phyloP scores from a whole-genome alignment of 306 rosid species.

The Malus sieversii region DNA sequence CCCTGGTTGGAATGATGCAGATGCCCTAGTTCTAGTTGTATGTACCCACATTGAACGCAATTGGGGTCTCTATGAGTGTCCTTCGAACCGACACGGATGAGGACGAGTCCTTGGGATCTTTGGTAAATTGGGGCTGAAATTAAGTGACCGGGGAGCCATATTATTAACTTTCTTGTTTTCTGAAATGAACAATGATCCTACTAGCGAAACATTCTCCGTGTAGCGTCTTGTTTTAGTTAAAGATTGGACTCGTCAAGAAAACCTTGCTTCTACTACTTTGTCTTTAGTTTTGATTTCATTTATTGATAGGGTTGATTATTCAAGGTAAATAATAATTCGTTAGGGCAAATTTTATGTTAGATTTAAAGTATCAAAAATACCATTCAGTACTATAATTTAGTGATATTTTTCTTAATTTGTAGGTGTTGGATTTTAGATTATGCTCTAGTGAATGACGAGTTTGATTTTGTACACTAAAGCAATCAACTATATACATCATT shows the following conservation, averaged over 20 bases:
- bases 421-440: no score
- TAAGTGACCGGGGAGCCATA: background rate
- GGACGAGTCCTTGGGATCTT: slow-evolving; percentile 38
- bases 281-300: no score
- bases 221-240: background rate
- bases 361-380: no score
- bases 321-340: no score
- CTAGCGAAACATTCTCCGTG: background rate
- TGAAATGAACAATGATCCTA: background rate
- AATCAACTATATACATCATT: no score
- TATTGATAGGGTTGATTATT: no score
- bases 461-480: no score
- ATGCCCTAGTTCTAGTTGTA: slow-evolving; percentile 22
- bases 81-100: slow-evolving; percentile 48
- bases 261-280: no score
- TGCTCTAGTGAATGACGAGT: no score
- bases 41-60: background rate
- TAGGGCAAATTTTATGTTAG: background rate
- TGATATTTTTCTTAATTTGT: no score
- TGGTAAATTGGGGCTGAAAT: slow-evolving; percentile 28
- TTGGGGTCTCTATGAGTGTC: background rate
- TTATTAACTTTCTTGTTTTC: background rate
- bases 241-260: no score
- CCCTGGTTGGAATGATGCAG: slow-evolving; percentile 36
- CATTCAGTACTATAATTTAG: no score